Evolutionary conservation across 1,284 basidiomycete species (phyloP), one percentile per base, ranked within the genome.

Genomic region (Apiotrichum mycotoxinovorans): DNA sequence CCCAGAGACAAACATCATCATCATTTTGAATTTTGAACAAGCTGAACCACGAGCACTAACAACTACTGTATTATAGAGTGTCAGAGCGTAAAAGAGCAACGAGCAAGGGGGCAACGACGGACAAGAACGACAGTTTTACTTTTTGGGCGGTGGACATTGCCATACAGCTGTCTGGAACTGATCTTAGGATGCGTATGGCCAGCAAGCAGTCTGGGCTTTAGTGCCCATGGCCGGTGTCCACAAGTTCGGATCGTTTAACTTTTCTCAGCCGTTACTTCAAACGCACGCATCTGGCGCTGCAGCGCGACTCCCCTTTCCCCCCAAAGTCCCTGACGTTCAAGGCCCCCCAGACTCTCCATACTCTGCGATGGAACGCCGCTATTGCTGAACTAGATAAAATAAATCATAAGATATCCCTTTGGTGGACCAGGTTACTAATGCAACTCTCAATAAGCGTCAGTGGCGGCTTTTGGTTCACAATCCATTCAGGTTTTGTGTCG

Each of bases 191-290:
- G n/a, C n/a, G n/a, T n/a, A n/a, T n/a, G n/a, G n/a, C n/a, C n/a
- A n/a, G n/a, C 35, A 14, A 4, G 40, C 20, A n/a, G n/a, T 41
- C 18, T 7, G 14, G 20, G 17, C 47, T 18, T 11, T 14, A 12
- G 26, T 23, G 17, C 5, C n/a, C 20, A n/a, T 27, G 22, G 7
- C 27, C 14, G n/a, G 25, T n/a, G 34, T 44, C 51, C 51, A 52
- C 51, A 52, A 52, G 30, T 52, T 52, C 42, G 51, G 51, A 52
- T 52, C 51, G 51, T 52, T 52, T 37, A 52, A 52, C 51, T 52
- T 15, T 37, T 37, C n/a, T 37, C 35, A 15, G 14, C 35, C 35
- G 14, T 37, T 37, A 37, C 35, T 15, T 4, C 8, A 37, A 37
- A 37, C 35, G 35, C 35, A 37, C 35, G 11, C 35, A 4, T 7